These are phyloP conservation scores for Cercospora sesami DNA, from an alignment of 2,329 filamentous ascomycete species.

Conservation along the genomic window DNA sequence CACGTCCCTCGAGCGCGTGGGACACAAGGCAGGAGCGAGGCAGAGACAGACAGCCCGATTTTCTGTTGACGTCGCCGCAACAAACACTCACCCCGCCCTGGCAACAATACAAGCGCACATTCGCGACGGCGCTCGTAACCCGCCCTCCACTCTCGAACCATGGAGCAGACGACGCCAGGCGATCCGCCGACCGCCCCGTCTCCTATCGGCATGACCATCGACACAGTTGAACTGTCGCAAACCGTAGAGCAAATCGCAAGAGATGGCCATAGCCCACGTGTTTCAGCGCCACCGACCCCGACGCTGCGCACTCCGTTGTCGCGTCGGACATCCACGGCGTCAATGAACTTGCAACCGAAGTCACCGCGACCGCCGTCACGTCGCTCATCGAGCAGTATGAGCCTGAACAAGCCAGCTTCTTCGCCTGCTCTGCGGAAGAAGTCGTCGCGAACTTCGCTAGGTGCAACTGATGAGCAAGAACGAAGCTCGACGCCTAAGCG, in stretches of 20 bases:
- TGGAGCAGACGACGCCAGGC: slow-evolving; percentile 7
- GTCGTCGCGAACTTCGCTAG: slow-evolving; percentile 33
- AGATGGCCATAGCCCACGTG: slow-evolving; percentile 17
- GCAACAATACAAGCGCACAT: not conserved
- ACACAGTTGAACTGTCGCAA: slow-evolving; percentile 17
- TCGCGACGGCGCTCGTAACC: not conserved
- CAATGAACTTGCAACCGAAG: slow-evolving; percentile 15
- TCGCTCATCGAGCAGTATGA: slow-evolving; percentile 35
- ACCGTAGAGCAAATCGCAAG: slow-evolving; percentile 15
- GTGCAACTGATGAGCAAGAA: slow-evolving; percentile 29
- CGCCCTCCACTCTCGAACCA: not conserved
- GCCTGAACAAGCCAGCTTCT: slow-evolving; percentile 21
- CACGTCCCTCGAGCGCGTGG: not conserved
- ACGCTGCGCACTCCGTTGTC: slow-evolving; percentile 19
- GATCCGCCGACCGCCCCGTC: not conserved
- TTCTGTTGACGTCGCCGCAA: not conserved
- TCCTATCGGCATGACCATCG: not conserved
- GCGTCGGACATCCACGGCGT: slow-evolving; percentile 23
- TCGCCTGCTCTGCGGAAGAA: slow-evolving; percentile 28
- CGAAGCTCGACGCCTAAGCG: slow-evolving; percentile 37
- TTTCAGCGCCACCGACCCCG: slow-evolving; percentile 25
- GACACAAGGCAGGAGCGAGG: not conserved
- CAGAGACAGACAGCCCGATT: not conserved
- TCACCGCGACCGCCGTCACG: slow-evolving; percentile 25
- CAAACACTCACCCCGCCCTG: not conserved